Conservation (phyloP, 73 alveolate species). For the Effrenium voratum region DNA sequence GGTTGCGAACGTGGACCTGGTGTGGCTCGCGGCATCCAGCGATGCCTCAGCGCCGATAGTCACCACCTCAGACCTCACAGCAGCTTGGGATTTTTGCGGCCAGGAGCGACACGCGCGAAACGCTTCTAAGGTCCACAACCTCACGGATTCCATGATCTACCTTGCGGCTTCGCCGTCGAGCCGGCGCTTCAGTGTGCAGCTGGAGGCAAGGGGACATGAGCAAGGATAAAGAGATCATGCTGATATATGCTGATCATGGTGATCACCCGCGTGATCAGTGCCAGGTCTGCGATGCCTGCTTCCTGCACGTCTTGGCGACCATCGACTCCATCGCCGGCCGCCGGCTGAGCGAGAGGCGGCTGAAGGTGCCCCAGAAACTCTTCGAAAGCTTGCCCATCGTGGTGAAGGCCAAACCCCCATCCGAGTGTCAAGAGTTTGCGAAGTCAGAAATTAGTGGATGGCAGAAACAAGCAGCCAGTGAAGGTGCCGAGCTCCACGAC, state of each 20-base stretch:
- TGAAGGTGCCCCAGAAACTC: background rate
- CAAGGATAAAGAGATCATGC: background rate
- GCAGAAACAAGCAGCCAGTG: background rate
- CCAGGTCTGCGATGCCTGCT: background rate
- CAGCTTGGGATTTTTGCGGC: background rate
- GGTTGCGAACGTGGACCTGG: background rate
- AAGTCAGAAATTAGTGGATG: background rate
- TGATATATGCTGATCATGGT: background rate
- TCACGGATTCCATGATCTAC: background rate
- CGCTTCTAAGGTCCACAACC: background rate
- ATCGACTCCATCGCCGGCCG: slow-evolving; percentile 1
- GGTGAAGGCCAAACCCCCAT: background rate
- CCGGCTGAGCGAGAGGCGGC: background rate
- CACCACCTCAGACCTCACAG: background rate
- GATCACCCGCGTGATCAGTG: background rate
- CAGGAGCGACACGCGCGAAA: background rate
- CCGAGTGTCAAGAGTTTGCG: background rate
- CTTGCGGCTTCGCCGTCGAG: background rate
- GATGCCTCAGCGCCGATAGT: background rate
- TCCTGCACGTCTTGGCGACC: background rate
- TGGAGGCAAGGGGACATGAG: background rate
- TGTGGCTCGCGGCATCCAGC: slow-evolving; percentile 1
- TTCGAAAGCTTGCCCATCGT: background rate
- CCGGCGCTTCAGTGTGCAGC: slow-evolving; percentile 1
- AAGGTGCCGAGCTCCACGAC: background rate